Evolutionary conservation across 1,284 basidiomycete species (phyloP), one percentile per base, ranked within the genome.

Genomic region (Cronartium quercuum): DNA sequence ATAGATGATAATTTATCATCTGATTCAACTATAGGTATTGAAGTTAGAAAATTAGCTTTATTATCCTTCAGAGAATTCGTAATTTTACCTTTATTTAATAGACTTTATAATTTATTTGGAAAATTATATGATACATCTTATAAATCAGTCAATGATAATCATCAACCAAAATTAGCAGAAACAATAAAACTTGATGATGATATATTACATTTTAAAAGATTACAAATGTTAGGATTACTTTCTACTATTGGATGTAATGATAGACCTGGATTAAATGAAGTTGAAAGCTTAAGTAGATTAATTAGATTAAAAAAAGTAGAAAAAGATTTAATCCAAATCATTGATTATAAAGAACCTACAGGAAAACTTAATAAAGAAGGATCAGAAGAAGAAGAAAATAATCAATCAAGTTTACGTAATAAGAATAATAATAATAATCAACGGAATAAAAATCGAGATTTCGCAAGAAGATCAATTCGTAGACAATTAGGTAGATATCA

Each of bases 401-500:
- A 10, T 55, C 51, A 18, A 4, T 13, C 4, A 4, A 12, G 4
- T 12, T 6, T 4, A 21, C 12, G n/a, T 18, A 55, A 6, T 24
- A 21, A 6, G 1, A 55, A 6, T 55, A 18, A 18, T 55, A 55
- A 18, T 18, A 55, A 21, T 55, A 18, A 24, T 6, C 1, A 7
- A 37, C 64, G 68, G 68, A 71, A 71, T 38, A 64, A 71, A 34
- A 71, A 71, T 64, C 68, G 68, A 37, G 68, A 71, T 35, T 71
- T 71, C 57, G 51, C 68, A 10, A 13, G 68, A 41, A 41, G 68
- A 12, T 63, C 58, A 40, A 71, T 71, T 24, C 21, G 68, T n/a
- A 41, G 68, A 38, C 68, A 71, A 24, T 37, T 71, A n/a, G 61
- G 68, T 4, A 63, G 60, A 55, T 21, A 18, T 55, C 51, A 55